Evolutionary conservation across 108 stramenopile genomes (phyloP).

Genomic region (Pseudonitzschia delicatissima): DNA sequence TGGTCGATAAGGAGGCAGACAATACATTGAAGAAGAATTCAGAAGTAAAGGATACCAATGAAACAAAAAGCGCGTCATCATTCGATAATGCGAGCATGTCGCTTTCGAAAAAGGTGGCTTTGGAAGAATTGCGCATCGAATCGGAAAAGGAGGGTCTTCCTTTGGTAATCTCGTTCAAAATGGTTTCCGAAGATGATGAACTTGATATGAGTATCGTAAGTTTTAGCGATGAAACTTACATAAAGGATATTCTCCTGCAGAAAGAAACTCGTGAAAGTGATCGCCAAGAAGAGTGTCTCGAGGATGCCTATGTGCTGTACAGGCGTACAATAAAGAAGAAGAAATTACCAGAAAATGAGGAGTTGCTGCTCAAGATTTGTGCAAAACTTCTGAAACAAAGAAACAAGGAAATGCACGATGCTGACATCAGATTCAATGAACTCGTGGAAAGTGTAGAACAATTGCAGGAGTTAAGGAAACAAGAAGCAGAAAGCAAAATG

Average conservation of each 20-base stretch:
- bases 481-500: constrained; percentile 4
- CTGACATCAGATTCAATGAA: not conserved
- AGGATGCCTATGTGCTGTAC: constrained; percentile 29
- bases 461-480: not conserved
- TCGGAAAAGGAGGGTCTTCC: constrained; percentile 20
- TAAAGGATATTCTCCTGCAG: constrained; percentile 15
- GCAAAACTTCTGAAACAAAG: constrained; percentile 12
- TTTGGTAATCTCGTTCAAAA: not conserved
- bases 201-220: constrained; percentile 6
- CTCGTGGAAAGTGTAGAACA: constrained; percentile 6
- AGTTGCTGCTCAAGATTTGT: constrained; percentile 16
- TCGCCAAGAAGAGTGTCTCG: constrained; percentile 22
- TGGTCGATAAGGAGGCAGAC: too few species aligned
- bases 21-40: too few species aligned
- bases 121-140: not conserved
- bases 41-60: not conserved
- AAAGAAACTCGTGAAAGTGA: constrained; percentile 12
- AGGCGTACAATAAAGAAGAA: constrained; percentile 8
- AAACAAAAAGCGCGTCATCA: not conserved
- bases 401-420: not conserved
- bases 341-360: constrained; percentile 14
- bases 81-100: too few species aligned
- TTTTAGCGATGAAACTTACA: constrained; percentile 19
- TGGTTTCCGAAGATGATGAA: not conserved
- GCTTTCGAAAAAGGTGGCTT: constrained; percentile 1